Evolutionary conservation across 345 rosid species (phyloP), one percentile per base, ranked within the genome.

Genomic region (Ceriops tagal): DNA sequence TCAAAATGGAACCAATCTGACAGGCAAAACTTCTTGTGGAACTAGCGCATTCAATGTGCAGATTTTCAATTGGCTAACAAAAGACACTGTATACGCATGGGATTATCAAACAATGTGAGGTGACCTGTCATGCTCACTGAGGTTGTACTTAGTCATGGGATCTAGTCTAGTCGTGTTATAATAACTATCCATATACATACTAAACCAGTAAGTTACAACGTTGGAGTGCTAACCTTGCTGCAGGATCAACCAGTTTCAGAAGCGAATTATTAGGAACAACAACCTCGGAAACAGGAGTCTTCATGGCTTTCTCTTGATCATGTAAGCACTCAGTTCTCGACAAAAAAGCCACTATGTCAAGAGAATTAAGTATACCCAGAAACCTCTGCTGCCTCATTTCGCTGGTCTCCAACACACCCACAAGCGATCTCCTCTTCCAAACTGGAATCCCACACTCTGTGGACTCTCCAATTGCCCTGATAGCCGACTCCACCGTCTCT

Each of bases 381-480:
- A 95, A 92, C 66, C 99, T 86, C 73, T 84, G 91, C 56, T 85
- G 93, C 70, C 98, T 90, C 82, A 75, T 73, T 61, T 92, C 96
- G 52, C 77, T 75, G 64, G 67, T 89, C 83, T 95, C 99, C 19
- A 83, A 75, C 66, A 79, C 58, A 28, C 87, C 88, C 78, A 73
- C 74, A 66, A 49, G 78, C 22, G 80, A 32, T 75, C 73, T 88
- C 85, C 81, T 90, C 90, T 80, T 87, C 99, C 99, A 95, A 13
- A 95, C 91, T 0, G 97, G 96, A 71, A 95, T 88, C 52, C 99
- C 98, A 39, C 96, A 89, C 76, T 95, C 97, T 0, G 98, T 87
- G 8, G 96, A 88, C 66, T 87, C 96, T 6, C 98, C 89, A 5
- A 95, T 95, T 0, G 98, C 96, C 67, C 79, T 66, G 31, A 92